Conservation (phyloP, 2,329 filamentous ascomycete genomes). For the Fusarium veterinarium region DNA sequence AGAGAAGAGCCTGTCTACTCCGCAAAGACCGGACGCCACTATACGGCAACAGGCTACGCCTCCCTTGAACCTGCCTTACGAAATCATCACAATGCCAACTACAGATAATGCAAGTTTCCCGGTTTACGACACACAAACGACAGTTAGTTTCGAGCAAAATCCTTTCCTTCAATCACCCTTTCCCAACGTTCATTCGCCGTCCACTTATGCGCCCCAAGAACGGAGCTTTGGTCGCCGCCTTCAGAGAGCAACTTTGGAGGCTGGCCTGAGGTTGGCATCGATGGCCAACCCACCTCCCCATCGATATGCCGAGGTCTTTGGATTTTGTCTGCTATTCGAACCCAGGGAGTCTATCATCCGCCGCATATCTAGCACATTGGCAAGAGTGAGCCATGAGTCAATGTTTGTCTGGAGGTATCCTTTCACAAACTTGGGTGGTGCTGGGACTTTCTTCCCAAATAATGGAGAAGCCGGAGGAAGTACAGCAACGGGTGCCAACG, state of each 20-base stretch:
- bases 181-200: constrained; percentile 56
- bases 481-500: background rate
- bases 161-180: constrained; percentile 44
- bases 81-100: constrained; percentile 64
- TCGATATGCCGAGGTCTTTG: constrained; percentile 70
- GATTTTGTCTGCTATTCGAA: constrained; percentile 74
- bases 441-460: constrained; percentile 71
- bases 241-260: constrained; percentile 73
- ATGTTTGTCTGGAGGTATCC: constrained; percentile 70
- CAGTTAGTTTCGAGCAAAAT: constrained; percentile 31
- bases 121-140: constrained; percentile 46
- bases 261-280: constrained; percentile 68
- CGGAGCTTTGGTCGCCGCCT: constrained; percentile 76
- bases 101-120: constrained; percentile 66
- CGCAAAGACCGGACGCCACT: constrained; percentile 14
- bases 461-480: constrained; percentile 5
- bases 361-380: constrained; percentile 52
- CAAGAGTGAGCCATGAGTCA: constrained; percentile 51
- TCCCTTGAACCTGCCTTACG: constrained; percentile 50
- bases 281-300: constrained; percentile 60
- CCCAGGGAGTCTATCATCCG: constrained; percentile 59
- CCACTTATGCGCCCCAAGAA: constrained; percentile 72
- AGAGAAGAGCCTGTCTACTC: constrained; percentile 15
- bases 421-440: constrained; percentile 73
- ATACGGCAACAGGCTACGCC: constrained; percentile 35